These are phyloP conservation scores for Fusarium cyanostomum DNA, from an alignment of 2,329 filamentous ascomycete genomes.

Conservation along the genomic window DNA sequence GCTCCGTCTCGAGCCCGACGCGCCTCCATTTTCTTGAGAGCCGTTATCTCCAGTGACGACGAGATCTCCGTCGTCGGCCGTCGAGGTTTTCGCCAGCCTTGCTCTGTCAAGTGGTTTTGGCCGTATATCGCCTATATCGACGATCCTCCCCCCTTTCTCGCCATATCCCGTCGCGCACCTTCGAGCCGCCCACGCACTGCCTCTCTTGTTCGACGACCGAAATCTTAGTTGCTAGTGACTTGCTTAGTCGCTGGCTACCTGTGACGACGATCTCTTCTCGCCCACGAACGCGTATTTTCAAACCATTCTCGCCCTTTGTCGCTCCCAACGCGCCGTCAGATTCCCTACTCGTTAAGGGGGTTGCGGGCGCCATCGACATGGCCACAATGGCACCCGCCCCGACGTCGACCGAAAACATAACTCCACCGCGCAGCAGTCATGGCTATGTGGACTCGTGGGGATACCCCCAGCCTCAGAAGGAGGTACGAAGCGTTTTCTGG, in stretches of 20 bases:
- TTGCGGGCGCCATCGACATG: constrained; percentile 53
- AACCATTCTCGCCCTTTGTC: constrained; percentile 3
- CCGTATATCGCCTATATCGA: constrained; percentile 16
- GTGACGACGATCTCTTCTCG: constrained; percentile 7
- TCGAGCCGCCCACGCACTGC: constrained; percentile 18
- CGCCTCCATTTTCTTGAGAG: constrained; percentile 33
- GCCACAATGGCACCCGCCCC: constrained; percentile 62
- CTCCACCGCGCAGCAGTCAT: constrained; percentile 60
- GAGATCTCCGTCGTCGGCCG: constrained; percentile 28
- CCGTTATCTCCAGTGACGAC: constrained; percentile 32
- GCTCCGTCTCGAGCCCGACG: constrained; percentile 33
- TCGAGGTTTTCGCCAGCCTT: constrained; percentile 3
- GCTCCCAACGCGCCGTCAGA: not conserved
- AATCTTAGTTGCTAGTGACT: constrained; percentile 13
- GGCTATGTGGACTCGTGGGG: constrained; percentile 59
- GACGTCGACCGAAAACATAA: constrained; percentile 58
- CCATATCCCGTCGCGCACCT: constrained; percentile 22
- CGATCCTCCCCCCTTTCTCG: constrained; percentile 27
- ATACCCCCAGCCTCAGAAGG: constrained; percentile 45
- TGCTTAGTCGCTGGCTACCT: not conserved
- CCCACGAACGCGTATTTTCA: not conserved
- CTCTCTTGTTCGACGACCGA: constrained; percentile 27
- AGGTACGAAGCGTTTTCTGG: constrained; percentile 48
- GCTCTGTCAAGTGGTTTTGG: not conserved
- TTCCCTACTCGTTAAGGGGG: constrained; percentile 33